phyloP scores from a whole-genome alignment of 495 filamentous ascomycete species.

The Pyronema omphalodes region DNA sequence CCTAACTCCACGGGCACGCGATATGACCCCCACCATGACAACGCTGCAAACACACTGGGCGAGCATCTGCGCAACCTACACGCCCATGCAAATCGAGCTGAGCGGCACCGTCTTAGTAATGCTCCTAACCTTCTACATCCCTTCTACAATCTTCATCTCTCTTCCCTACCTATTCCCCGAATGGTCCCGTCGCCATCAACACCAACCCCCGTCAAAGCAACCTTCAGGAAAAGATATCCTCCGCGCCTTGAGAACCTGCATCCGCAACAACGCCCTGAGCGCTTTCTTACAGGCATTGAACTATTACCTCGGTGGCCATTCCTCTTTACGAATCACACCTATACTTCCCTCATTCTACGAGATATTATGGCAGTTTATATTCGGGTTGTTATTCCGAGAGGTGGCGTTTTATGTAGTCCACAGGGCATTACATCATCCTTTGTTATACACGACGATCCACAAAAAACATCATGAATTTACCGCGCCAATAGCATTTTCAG shows the following conservation, averaged over 20 bases:
- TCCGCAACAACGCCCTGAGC: neutral
- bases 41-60: neutral
- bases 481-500: constrained; percentile 36
- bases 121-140: neutral
- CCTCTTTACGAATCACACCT: neutral
- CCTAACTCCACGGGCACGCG: too few species aligned
- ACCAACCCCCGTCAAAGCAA: neutral
- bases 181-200: neutral
- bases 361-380: neutral
- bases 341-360: neutral
- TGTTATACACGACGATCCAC: constrained; percentile 33
- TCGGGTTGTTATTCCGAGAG: neutral
- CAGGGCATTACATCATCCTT: constrained; percentile 32
- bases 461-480: constrained; percentile 40
- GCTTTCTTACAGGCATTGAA: neutral
- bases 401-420: constrained; percentile 30
- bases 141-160: neutral
- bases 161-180: neutral
- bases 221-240: neutral
- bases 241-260: neutral
- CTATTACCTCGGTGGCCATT: neutral
- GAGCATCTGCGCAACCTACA: neutral
- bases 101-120: neutral
- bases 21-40: too few species aligned
- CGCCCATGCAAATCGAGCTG: neutral